Percentiles rank a stretch among this genome's conserved stretches.
Evolutionary conservation across 1,139 yeast species (phyloP).

Genomic region (Taiozyma sp.): DNA sequence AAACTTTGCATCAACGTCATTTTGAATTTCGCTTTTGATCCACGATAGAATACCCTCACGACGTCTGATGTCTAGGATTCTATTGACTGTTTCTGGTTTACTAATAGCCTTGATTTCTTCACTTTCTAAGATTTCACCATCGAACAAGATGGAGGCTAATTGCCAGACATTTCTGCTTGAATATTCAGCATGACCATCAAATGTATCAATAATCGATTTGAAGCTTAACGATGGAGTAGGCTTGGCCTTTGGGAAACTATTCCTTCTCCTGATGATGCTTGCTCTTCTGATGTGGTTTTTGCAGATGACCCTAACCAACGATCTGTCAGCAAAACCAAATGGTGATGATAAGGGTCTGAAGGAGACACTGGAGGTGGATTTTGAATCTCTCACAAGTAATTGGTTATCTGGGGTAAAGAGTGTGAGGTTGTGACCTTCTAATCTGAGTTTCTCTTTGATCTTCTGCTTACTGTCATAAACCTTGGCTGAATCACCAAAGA

Average conservation of each 20-base stretch:
- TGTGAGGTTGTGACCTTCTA: conserved; percentile 23
- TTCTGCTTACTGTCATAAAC: conserved; percentile 10
- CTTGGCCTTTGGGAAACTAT: conserved; percentile 30
- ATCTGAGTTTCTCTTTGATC: conserved; percentile 25
- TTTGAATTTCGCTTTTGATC: conserved; percentile 47
- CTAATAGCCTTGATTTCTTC: conserved; percentile 23
- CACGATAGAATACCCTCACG: conserved; percentile 49
- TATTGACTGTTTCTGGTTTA: conserved; percentile 26
- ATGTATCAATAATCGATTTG: conserved; percentile 23
- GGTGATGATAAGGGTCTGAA: background rate
- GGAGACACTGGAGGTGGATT: background rate
- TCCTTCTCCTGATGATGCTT: conserved; percentile 13
- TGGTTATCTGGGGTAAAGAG: conserved; percentile 22
- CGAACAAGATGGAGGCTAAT: conserved; percentile 57
- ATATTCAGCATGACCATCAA: conserved; percentile 15
- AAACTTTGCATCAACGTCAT: conserved; percentile 37
- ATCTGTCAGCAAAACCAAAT: conserved; percentile 6
- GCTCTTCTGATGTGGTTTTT: conserved; percentile 16
- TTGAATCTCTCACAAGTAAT: conserved; percentile 14
- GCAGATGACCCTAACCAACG: conserved; percentile 9
- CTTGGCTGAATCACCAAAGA: conserved; percentile 49
- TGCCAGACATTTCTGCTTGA: conserved; percentile 37
- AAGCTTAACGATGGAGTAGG: conserved; percentile 25
- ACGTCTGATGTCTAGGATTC: conserved; percentile 36
- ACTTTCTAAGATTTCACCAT: conserved; percentile 28